Evolutionary conservation across 768 basidiomycete genomes (phyloP), one percentile per base, ranked within the genome.

Genomic region (Coprinopsis sp.): DNA sequence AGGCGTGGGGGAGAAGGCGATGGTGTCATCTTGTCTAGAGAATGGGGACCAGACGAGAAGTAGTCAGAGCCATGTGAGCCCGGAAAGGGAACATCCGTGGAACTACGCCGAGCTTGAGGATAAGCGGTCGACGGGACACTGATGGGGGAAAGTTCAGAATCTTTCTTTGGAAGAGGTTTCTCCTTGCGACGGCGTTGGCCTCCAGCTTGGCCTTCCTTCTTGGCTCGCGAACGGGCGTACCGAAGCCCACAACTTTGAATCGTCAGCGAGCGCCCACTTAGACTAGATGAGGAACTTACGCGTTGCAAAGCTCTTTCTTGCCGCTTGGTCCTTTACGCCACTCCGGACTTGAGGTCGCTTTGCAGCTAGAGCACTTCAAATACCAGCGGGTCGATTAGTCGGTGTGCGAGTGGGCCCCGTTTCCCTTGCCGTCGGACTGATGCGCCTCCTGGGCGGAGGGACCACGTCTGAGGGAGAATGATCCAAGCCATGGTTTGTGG

Each of bases 311-410:
- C 63, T 93, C 89, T 66, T 93, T 93, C 64, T 87, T 86, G 22
- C 91, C 91, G 57, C 79, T 89, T 43, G 89, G 88, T 16, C 91
- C 91, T 64, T 93, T 93, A 60, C 91, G 72, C 91, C 91, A 93
- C 63, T 93, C 91, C 0, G 91, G 91, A 58, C 89, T 91, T 6
- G 77, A 75, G 6, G 84, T 89, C 10, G 75, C 82, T 64, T 82
- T 86, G 66, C 91, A 93, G 60, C 85, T 88, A 18, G 81, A 77
- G 64, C 90, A 93, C 55, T 77, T 77, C 48, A 76, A 14, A 92
- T 71, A 1, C 90, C 90, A 43, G 74, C 72, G 0, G 90, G 89
- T 18, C 89, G 76, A 54, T 84, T 87, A 16, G 82, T 77, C 25
- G 69, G 62, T 44, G 63, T 69, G 46, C 81, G 72, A 19, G 72